Evolutionary conservation across 257 asterid species (phyloP).

Genomic region (Rehmannia glutinosa): DNA sequence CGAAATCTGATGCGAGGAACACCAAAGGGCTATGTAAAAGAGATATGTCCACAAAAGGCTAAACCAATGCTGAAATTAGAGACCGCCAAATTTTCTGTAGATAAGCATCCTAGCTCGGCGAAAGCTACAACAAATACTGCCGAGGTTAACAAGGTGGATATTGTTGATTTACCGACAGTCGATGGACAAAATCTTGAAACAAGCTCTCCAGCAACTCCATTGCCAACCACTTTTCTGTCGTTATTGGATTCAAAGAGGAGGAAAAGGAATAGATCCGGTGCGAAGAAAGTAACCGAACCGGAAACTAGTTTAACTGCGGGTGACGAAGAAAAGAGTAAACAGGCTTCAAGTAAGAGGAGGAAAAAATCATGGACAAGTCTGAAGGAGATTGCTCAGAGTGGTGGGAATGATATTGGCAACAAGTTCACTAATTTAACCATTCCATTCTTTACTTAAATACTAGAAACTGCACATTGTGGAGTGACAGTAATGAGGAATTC

Average conservation of each 20-base stretch:
- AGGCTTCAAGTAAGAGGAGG: slow-evolving; percentile 49
- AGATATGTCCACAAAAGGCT: slow-evolving; percentile 40
- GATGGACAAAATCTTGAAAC: slow-evolving; percentile 23
- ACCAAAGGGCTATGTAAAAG: slow-evolving; percentile 51
- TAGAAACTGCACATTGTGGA: neutral
- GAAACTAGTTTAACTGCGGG: slow-evolving; percentile 18
- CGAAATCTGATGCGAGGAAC: slow-evolving; percentile 66
- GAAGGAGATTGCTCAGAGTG: slow-evolving; percentile 56
- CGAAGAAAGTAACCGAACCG: slow-evolving; percentile 35
- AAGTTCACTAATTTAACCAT: slow-evolving; percentile 31
- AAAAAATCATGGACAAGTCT: slow-evolving; percentile 66
- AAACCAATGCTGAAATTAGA: slow-evolving; percentile 22
- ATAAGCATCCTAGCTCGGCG: slow-evolving; percentile 11
- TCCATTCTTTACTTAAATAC: slow-evolving; percentile 40
- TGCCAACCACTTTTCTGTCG: slow-evolving; percentile 14
- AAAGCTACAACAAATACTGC: neutral
- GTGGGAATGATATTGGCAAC: slow-evolving; percentile 28
- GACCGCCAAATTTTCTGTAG: slow-evolving; percentile 7
- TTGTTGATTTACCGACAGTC: slow-evolving; percentile 23
- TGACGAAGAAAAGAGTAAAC: slow-evolving; percentile 22
- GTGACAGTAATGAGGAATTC: too few species aligned
- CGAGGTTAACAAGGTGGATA: slow-evolving; percentile 8
- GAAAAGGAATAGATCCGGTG: slow-evolving; percentile 47
- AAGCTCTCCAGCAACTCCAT: slow-evolving; percentile 42
- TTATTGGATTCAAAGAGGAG: slow-evolving; percentile 56